phyloP scores from a whole-genome alignment of 805 yeast genomes.

The Monosporozyma yasuniensis region DNA sequence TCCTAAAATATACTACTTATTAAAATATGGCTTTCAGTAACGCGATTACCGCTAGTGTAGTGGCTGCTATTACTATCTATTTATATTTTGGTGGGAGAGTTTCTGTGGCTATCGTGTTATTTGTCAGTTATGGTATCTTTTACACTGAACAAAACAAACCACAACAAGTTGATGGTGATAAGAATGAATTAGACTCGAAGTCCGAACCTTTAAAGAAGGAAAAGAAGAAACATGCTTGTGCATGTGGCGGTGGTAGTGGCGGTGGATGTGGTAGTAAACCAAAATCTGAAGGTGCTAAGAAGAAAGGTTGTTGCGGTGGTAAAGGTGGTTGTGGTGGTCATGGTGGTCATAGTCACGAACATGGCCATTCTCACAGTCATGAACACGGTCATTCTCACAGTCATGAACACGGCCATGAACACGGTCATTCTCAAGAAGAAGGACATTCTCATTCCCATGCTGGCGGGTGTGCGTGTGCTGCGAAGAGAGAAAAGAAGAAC shows the following conservation, averaged over 20 bases:
- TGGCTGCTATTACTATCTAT: neutral
- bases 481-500: constrained; percentile 2
- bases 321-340: constrained; percentile 1
- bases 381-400: neutral
- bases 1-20: too few relatives aligned
- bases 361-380: neutral
- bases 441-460: neutral
- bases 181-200: neutral
- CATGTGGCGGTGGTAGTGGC: constrained; percentile 20
- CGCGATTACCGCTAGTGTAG: neutral
- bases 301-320: constrained; percentile 11
- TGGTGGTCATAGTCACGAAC: constrained; percentile 1
- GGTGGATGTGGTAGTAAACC: constrained; percentile 8
- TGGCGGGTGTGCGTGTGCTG: constrained; percentile 3
- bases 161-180: neutral
- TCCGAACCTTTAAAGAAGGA: neutral
- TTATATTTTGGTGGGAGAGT: constrained; percentile 31
- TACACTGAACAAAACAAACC: constrained; percentile 10
- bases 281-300: constrained; percentile 7
- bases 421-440: neutral
- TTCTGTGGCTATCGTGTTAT: constrained; percentile 26
- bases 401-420: neutral
- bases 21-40: constrained; percentile 1
- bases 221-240: constrained; percentile 3
- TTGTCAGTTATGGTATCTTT: constrained; percentile 20